These are phyloP conservation scores for Porphyra umbilicalis DNA, from an alignment of 31 red algal genomes.

Conservation along the genomic window DNA sequence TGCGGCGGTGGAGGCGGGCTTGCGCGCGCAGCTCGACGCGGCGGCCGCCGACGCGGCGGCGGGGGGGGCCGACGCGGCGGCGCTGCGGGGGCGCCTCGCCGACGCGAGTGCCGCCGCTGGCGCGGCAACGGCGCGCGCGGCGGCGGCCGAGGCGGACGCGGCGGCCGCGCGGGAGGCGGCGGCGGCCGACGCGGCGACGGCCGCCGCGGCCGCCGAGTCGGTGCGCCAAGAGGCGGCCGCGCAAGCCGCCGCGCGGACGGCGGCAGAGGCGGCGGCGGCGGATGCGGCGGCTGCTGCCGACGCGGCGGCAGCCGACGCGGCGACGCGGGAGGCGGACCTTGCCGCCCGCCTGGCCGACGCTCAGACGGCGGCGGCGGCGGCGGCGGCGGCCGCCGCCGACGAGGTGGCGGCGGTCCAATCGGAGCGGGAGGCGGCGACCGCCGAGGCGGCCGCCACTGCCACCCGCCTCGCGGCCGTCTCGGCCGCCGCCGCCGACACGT, in stretches of 20 bases:
- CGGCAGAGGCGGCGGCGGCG: neutral
- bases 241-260: neutral
- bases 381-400: neutral
- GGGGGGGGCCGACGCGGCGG: neutral
- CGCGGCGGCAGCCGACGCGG: neutral
- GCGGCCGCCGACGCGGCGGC: neutral
- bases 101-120: neutral
- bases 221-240: neutral
- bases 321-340: neutral
- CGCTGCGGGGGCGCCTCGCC: neutral
- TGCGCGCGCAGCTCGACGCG: neutral
- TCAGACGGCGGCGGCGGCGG: neutral
- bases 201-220: neutral
- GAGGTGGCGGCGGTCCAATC: neutral
- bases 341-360: neutral
- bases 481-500: neutral
- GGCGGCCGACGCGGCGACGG: neutral
- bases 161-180: neutral
- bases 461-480: neutral
- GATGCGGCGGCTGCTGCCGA: neutral
- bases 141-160: neutral
- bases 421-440: neutral
- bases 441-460: neutral
- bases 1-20: neutral
- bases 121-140: neutral